Evolutionary conservation across 345 rosid genomes (phyloP), one percentile per base, ranked within the genome.

Genomic region (Erucastrum elatum): DNA sequence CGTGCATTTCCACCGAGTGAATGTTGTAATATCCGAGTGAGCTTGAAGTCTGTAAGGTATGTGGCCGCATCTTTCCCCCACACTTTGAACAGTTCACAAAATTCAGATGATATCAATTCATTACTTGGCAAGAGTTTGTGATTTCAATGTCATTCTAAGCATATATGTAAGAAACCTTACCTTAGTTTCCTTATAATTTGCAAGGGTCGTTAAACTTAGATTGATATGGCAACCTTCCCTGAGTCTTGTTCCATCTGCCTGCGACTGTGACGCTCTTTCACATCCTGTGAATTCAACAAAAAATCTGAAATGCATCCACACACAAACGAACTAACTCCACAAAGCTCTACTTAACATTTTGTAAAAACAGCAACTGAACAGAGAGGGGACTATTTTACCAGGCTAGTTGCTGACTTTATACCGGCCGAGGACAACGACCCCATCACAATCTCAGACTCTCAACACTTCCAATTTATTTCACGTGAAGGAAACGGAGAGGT

Each of bases 1-100:
- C 99, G 90, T 21, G 97, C 99, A 87, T 96, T 96, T 59, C 99
- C 99, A 71, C 99, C 99, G 8, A 96, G 98, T 58, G 98, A 96
- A 77, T 96, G 98, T 82, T 96, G 98, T 82, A 96, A 70, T 77
- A 96, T 96, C 65, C 99, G 94, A 65, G 99, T 96, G 74, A 96
- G 91, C 90, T 96, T 96, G 34, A 98, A 96, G 86, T 78, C 99
- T 81, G 75, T 96, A 96, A 5, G 98, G 98, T 77, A 96, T 78
- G 76, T 96, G 98, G 51, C 99, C 98, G 29, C 95, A 88, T 84
- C 86, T 90, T 85, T 93, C 91, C 79, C 97, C 99, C 84, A 87
- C 92, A 85, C 99, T 96, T 73, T 53, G 70, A 80, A 76, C 37
- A 63, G 35, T 69, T 49, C 31, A 77, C 61, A 68, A 82, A 8